Conservation (phyloP, 257 asterid species). For the Henckelia pumila region DNA sequence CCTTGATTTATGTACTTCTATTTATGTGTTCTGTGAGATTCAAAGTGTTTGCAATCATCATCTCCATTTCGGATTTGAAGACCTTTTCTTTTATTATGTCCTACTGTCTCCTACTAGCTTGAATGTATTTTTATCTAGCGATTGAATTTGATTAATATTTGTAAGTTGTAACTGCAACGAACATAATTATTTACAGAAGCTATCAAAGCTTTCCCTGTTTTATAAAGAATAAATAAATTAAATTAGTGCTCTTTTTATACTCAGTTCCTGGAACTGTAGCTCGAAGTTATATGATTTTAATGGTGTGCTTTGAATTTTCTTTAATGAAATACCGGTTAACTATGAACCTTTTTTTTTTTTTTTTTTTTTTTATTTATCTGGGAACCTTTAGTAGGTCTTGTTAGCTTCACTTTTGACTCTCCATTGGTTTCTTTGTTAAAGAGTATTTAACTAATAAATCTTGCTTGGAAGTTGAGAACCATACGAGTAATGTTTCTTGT, state of each 20-base stretch:
- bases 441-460: background rate
- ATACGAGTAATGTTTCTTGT: background rate
- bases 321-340: background rate
- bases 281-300: background rate
- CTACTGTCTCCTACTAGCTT: background rate
- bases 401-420: conserved; percentile 4
- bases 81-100: too few relatives aligned
- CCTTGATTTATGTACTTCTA: background rate
- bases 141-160: background rate
- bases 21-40: background rate
- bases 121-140: background rate
- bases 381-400: background rate
- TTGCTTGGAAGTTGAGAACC: background rate
- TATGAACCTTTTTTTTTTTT: background rate
- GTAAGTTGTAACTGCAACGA: conserved; percentile 1
- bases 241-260: background rate
- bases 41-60: background rate
- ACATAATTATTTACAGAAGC: background rate
- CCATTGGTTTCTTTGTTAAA: conserved; percentile 6
- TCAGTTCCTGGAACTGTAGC: background rate
- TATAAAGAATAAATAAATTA: background rate
- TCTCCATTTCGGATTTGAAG: background rate
- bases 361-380: too few relatives aligned
- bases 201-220: background rate
- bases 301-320: conserved; percentile 1